Percentiles rank a stretch among this genome's conserved stretches.
Evolutionary conservation across 805 yeast species (phyloP).

Genomic region (Candida wancherniae): DNA sequence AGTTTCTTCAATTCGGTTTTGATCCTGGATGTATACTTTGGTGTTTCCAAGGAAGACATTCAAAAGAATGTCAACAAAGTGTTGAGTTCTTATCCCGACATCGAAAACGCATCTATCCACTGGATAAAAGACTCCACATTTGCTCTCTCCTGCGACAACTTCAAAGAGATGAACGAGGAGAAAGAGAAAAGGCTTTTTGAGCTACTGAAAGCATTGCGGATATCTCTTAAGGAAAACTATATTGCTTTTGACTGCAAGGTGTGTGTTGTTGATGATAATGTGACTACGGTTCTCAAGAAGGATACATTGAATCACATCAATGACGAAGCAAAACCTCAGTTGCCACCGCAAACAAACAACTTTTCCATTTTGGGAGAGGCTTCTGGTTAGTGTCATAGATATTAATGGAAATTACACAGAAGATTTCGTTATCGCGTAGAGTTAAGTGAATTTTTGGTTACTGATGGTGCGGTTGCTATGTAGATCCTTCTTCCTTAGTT

Average conservation of each 20-base stretch:
- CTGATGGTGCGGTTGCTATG: no score
- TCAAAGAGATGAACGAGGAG: conserved; percentile 29
- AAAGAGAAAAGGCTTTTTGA: conserved; percentile 40
- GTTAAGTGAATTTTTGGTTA: no score
- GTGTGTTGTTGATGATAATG: conserved; percentile 37
- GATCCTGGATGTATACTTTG: conserved; percentile 49
- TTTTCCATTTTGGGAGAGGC: conserved; percentile 9
- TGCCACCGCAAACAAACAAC: conserved; percentile 6
- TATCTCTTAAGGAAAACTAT: conserved; percentile 31
- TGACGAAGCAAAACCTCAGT: not conserved
- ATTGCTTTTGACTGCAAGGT: conserved; percentile 48
- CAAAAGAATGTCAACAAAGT: conserved; percentile 25
- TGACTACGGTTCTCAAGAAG: conserved; percentile 13
- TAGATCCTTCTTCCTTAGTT: no score
- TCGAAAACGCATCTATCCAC: conserved; percentile 27
- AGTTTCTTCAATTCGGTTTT: conserved; percentile 49
- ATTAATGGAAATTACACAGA: no score
- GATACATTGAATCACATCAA: conserved; percentile 8
- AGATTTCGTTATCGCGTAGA: no score
- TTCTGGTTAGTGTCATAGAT: conserved; percentile 1
- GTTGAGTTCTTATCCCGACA: conserved; percentile 19
- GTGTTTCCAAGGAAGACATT: conserved; percentile 45
- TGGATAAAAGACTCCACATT: conserved; percentile 41
- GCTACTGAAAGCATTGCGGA: conserved; percentile 33
- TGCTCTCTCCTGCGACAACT: conserved; percentile 36